Conservation (phyloP, 495 filamentous ascomycete genomes). For the Acidomyces sp. region DNA sequence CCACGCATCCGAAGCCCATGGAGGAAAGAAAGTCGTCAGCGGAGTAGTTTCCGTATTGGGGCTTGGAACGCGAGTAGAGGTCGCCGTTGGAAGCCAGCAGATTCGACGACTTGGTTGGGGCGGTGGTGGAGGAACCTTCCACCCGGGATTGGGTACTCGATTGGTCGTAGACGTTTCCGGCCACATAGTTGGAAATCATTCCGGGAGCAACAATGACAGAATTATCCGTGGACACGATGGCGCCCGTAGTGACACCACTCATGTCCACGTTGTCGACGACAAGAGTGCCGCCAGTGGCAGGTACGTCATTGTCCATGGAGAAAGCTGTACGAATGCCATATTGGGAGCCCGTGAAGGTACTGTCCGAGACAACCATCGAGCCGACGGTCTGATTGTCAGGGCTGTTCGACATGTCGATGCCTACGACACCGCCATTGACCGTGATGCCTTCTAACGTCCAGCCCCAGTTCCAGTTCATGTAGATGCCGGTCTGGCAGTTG, state of each 20-base stretch:
- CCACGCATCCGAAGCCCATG: conserved; percentile 45
- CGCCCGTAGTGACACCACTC: conserved; percentile 31
- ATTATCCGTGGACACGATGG: conserved; percentile 45
- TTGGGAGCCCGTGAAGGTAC: conserved; percentile 25
- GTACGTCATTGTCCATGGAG: conserved; percentile 23
- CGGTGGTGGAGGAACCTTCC: conserved; percentile 20
- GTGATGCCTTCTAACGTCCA: conserved; percentile 35
- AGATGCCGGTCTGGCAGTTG: conserved; percentile 36
- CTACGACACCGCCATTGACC: conserved; percentile 39
- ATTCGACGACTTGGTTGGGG: conserved; percentile 28
- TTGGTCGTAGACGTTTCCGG: conserved; percentile 40
- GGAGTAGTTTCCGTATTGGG: conserved; percentile 46
- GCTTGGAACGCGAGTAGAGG: conserved; percentile 54
- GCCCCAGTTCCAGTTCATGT: conserved; percentile 46
- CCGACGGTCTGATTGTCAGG: conserved; percentile 35
- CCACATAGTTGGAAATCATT: conserved; percentile 40
- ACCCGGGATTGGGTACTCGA: conserved; percentile 28
- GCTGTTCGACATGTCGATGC: conserved; percentile 41
- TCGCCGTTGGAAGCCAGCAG: conserved; percentile 34
- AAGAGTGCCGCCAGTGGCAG: conserved; percentile 38
- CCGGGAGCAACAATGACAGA: conserved; percentile 44
- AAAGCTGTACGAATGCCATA: conserved; percentile 24
- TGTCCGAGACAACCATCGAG: conserved; percentile 31
- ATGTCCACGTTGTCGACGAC: conserved; percentile 59
- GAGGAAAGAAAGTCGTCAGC: conserved; percentile 46